Percentiles rank a stretch among this genome's conserved stretches.
Conservation (phyloP, 176 grass and related monocot genomes). For the Zea luxurians region DNA sequence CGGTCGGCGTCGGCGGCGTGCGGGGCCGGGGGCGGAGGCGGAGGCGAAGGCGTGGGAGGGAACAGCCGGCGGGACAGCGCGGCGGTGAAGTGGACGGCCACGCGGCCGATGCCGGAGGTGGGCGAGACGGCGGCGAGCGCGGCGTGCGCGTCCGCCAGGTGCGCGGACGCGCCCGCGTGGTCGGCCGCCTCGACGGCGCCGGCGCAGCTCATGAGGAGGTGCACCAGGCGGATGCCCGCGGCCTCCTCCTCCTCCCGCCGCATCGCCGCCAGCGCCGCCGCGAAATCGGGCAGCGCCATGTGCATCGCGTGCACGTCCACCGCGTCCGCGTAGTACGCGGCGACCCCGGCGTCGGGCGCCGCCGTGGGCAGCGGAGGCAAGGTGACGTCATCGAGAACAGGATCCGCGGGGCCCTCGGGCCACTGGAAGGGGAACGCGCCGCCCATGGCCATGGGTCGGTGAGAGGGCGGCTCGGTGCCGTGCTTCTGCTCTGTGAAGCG, state of each 20-base stretch:
- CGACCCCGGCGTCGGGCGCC: background rate
- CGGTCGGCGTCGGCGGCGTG: background rate
- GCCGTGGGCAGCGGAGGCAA: background rate
- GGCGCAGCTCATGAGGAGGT: slow-evolving; percentile 88
- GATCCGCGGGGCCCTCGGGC: slow-evolving; percentile 4
- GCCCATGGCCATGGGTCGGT: slow-evolving; percentile 52
- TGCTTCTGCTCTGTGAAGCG: background rate
- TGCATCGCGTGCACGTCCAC: slow-evolving; percentile 10
- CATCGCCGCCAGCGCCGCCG: slow-evolving; percentile 39
- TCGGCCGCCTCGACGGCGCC: slow-evolving; percentile 65
- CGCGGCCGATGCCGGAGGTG: slow-evolving; percentile 69
- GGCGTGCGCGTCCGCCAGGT: slow-evolving; percentile 51
- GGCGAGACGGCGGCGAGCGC: slow-evolving; percentile 53
- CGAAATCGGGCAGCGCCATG: slow-evolving; percentile 19
- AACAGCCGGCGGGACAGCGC: slow-evolving; percentile 71
- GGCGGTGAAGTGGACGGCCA: slow-evolving; percentile 75
- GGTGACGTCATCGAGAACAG: slow-evolving; percentile 1
- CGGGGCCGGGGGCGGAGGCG: background rate
- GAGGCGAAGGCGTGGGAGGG: slow-evolving; percentile 6
- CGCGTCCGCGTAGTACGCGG: slow-evolving; percentile 4
- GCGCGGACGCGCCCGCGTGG: slow-evolving; percentile 40
- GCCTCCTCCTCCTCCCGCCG: slow-evolving; percentile 68
- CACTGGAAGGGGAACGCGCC: slow-evolving; percentile 55
- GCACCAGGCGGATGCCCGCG: slow-evolving; percentile 73
- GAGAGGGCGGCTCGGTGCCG: background rate